A percentile compares a stretch with the other conserved stretches of the same genome.
Conservation (phyloP, 768 basidiomycete species). For the Chlorophyllum brunneum region DNA sequence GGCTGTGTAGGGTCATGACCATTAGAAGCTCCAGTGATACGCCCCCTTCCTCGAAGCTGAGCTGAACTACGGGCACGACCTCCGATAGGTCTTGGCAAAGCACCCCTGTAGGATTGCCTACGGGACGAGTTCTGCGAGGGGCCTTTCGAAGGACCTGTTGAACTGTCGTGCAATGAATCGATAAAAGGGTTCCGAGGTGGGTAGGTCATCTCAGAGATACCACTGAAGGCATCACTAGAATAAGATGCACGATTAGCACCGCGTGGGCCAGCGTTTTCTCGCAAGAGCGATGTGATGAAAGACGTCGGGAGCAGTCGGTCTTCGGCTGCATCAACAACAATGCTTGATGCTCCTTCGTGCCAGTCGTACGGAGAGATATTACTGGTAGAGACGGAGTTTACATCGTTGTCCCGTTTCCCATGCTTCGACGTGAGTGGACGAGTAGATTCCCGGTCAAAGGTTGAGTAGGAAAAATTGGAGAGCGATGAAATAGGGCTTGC, state of each 20-base stretch:
- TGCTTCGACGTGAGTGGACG: neutral
- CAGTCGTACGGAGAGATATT: constrained; percentile 46
- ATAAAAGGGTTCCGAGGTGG: constrained; percentile 28
- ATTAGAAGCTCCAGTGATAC: neutral
- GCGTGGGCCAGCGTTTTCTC: constrained; percentile 33
- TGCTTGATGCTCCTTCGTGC: constrained; percentile 58
- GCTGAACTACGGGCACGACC: constrained; percentile 2
- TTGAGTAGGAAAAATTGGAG: constrained; percentile 7
- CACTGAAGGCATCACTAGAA: constrained; percentile 41
- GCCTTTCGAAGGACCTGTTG: neutral
- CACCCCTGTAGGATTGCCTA: neutral
- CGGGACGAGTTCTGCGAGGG: neutral
- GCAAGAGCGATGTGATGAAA: constrained; percentile 56
- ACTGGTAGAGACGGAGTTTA: constrained; percentile 10
- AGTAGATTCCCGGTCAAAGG: constrained; percentile 1
- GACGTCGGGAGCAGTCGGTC: constrained; percentile 56
- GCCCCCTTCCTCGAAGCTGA: neutral
- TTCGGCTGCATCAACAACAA: constrained; percentile 53
- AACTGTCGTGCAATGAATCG: constrained; percentile 7
- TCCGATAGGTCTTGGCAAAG: constrained; percentile 4
- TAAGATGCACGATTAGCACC: constrained; percentile 26
- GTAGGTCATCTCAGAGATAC: constrained; percentile 54
- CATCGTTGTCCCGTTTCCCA: neutral
- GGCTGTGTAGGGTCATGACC: neutral
- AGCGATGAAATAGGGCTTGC: neutral